Conservation (phyloP, 768 basidiomycete genomes). For the Pulveroboletus sp. region DNA sequence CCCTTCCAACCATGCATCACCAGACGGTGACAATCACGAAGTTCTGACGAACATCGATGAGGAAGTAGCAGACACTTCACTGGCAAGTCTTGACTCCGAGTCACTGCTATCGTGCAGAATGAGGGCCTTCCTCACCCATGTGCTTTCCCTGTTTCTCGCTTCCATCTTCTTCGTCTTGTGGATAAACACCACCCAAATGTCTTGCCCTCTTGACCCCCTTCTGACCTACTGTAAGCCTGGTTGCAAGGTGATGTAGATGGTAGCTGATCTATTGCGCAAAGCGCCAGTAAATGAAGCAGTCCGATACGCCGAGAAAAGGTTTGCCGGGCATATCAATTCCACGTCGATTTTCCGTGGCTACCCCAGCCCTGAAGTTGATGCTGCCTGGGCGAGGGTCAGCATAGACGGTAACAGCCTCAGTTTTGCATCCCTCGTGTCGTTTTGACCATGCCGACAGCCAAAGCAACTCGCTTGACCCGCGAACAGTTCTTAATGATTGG, state of each 20-base stretch:
- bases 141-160: neutral
- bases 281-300: conserved; percentile 4
- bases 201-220: neutral
- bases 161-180: neutral
- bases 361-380: conserved; percentile 6
- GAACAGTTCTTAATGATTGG: conserved; percentile 10
- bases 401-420: neutral
- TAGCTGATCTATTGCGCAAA: neutral
- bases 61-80: neutral
- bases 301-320: neutral
- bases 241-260: neutral
- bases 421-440: neutral
- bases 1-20: neutral
- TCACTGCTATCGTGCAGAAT: no score
- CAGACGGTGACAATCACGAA: neutral
- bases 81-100: neutral
- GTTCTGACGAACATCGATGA: neutral
- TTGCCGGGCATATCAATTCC: neutral
- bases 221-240: neutral
- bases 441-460: neutral
- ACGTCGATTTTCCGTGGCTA: neutral
- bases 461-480: conserved; percentile 4
- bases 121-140: neutral
- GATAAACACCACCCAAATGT: neutral
- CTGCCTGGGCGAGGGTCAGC: conserved; percentile 1